These are phyloP conservation scores for Penicillium fuscoglaucum DNA, from an alignment of 2,329 filamentous ascomycete species.

Conservation along the genomic window DNA sequence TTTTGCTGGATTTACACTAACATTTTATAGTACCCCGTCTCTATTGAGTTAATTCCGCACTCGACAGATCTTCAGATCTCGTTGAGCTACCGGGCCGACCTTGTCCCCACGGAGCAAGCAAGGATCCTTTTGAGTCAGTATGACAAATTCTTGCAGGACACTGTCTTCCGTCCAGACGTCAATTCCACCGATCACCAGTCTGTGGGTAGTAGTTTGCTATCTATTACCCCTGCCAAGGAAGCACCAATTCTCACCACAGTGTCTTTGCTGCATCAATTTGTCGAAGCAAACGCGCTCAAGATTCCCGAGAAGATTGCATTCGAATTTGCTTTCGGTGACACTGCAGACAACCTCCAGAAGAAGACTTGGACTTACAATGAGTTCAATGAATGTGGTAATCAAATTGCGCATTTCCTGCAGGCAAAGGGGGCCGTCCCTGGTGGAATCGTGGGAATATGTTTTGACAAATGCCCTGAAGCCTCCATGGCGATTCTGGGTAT, in stretches of 20 bases:
- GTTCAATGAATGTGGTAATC: constrained; percentile 69
- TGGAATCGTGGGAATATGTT: constrained; percentile 71
- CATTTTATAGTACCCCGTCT: constrained; percentile 63
- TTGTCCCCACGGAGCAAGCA: constrained; percentile 70
- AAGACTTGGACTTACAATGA: constrained; percentile 72
- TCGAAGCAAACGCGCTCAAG: constrained; percentile 62
- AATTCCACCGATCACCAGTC: constrained; percentile 43
- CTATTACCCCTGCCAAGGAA: constrained; percentile 64
- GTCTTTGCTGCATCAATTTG: constrained; percentile 71
- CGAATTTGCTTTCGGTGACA: constrained; percentile 68
- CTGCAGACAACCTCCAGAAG: constrained; percentile 48
- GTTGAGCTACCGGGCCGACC: constrained; percentile 63
- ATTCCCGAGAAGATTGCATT: constrained; percentile 66
- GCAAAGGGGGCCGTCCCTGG: constrained; percentile 54
- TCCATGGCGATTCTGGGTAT: constrained; percentile 81
- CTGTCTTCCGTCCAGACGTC: constrained; percentile 53
- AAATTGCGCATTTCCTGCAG: constrained; percentile 66
- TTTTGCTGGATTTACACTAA: constrained; percentile 11
- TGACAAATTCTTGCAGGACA: constrained; percentile 63
- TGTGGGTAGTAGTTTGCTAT: constrained; percentile 47
- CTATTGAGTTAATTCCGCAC: constrained; percentile 71
- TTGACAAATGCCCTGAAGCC: constrained; percentile 81
- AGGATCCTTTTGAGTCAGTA: constrained; percentile 68
- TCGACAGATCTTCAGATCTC: constrained; percentile 57
- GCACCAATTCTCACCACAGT: constrained; percentile 59